These are phyloP conservation scores for Wallemia hederae DNA, from an alignment of 1,284 basidiomycete genomes.

Conservation along the genomic window DNA sequence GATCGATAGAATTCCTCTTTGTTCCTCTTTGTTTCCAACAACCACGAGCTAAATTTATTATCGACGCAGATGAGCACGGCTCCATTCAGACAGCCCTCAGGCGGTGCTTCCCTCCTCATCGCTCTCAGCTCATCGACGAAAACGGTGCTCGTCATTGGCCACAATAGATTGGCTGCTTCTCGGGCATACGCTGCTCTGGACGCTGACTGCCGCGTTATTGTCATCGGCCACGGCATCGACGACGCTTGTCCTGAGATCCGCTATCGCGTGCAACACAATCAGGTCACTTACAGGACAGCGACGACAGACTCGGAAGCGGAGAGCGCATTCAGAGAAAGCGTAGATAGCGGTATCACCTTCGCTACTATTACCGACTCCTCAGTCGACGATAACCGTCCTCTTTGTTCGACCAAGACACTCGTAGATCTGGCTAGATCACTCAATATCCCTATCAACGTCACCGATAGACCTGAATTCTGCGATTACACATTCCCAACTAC, in stretches of 20 bases:
- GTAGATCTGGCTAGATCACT: slow-evolving; percentile 25
- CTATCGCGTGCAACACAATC: slow-evolving; percentile 27
- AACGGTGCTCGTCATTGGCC: slow-evolving; percentile 39
- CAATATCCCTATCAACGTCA: slow-evolving; percentile 51
- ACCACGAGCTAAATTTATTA: no score
- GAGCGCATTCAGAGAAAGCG: slow-evolving; percentile 19
- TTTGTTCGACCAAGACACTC: slow-evolving; percentile 26
- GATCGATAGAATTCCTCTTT: not conserved
- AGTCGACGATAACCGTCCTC: slow-evolving; percentile 16
- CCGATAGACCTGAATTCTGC: slow-evolving; percentile 59
- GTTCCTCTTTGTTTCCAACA: no score
- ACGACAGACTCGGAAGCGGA: slow-evolving; percentile 19
- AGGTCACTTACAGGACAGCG: slow-evolving; percentile 24
- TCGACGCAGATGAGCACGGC: not conserved
- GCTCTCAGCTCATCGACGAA: slow-evolving; percentile 31
- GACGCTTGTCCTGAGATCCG: slow-evolving; percentile 36
- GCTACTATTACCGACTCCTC: slow-evolving; percentile 32
- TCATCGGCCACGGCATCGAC: slow-evolving; percentile 24
- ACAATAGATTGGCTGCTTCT: slow-evolving; percentile 42
- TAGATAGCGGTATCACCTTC: slow-evolving; percentile 29
- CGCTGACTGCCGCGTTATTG: slow-evolving; percentile 40
- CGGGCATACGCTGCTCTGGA: slow-evolving; percentile 56
- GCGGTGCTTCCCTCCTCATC: slow-evolving; percentile 45
- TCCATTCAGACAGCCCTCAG: slow-evolving; percentile 13
- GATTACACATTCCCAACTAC: slow-evolving; percentile 70